phyloP scores from a whole-genome alignment of 108 stramenopile genomes.

The Nannochloropsis salina region DNA sequence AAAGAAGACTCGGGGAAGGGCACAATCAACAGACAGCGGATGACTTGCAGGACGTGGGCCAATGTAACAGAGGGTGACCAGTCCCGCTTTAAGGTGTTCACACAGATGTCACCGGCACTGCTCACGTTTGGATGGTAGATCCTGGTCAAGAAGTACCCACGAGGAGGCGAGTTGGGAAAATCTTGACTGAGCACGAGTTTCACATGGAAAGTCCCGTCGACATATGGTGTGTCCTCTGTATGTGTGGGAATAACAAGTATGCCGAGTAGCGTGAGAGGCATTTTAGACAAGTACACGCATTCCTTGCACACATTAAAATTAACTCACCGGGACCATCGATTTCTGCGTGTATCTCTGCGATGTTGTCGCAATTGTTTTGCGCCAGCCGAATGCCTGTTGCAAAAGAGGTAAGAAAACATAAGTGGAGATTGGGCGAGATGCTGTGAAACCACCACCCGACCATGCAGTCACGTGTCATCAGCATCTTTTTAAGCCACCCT shows the following conservation, averaged over 20 bases:
- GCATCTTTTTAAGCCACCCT: not conserved
- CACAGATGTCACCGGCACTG: constrained; percentile 91
- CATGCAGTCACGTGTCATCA: not conserved
- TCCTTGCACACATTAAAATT: no score
- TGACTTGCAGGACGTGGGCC: constrained; percentile 80
- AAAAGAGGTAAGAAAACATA: not conserved
- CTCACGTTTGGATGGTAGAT: constrained; percentile 98
- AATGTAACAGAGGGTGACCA: constrained; percentile 82
- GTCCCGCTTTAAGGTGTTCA: constrained; percentile 95
- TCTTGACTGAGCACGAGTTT: constrained; percentile 70
- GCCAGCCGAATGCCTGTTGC: constrained; percentile 52
- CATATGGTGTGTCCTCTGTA: constrained; percentile 83
- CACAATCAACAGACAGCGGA: constrained; percentile 94
- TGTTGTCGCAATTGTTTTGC: constrained; percentile 27
- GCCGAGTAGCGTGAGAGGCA: not conserved
- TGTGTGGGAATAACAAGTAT: not conserved
- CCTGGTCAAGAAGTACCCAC: constrained; percentile 93
- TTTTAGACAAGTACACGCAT: not conserved
- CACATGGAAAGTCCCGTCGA: constrained; percentile 78
- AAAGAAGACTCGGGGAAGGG: constrained; percentile 96
- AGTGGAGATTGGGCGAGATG: not conserved
- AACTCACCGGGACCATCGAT: constrained; percentile 70
- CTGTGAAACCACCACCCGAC: not conserved
- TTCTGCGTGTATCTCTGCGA: constrained; percentile 68
- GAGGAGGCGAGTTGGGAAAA: constrained; percentile 79